phyloP scores from a whole-genome alignment of 345 rosid genomes.

The Diplotaxis tenuifolia region DNA sequence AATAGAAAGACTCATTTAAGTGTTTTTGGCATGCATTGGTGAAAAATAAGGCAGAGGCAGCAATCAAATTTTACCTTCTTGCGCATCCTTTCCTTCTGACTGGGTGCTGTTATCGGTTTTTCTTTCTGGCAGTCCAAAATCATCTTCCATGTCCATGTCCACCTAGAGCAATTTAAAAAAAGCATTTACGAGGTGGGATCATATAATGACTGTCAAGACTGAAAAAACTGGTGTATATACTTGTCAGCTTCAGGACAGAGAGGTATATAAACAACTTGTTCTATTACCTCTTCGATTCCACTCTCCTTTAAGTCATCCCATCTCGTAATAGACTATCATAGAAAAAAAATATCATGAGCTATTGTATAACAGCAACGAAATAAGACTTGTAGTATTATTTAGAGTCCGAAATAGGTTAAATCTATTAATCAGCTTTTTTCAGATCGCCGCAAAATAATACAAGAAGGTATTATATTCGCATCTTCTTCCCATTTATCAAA shows the following conservation, averaged over 20 bases:
- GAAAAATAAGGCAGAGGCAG: background rate
- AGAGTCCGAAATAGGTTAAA: background rate
- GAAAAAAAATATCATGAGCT: constrained; percentile 24
- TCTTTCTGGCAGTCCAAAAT: constrained; percentile 43
- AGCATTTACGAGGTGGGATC: constrained; percentile 3
- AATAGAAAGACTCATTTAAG: background rate
- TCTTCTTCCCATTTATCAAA: constrained; percentile 8
- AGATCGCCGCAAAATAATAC: constrained; percentile 6
- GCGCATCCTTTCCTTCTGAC: constrained; percentile 37
- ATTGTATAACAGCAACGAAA: background rate
- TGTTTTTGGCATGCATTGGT: background rate
- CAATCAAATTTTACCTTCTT: constrained; percentile 42
- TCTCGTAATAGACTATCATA: constrained; percentile 66
- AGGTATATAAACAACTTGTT: constrained; percentile 14
- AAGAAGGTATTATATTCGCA: background rate
- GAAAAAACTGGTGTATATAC: background rate
- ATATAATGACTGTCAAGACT: background rate
- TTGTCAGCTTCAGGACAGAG: background rate
- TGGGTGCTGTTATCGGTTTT: constrained; percentile 36
- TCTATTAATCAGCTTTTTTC: background rate
- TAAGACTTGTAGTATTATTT: background rate
- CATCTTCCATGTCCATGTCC: constrained; percentile 97
- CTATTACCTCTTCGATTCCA: constrained; percentile 81
- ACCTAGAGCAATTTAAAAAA: constrained; percentile 52
- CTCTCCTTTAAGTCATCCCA: constrained; percentile 79